Evolutionary conservation across 1,139 yeast species (phyloP), one percentile per base, ranked within the genome.

Genomic region (Hemisphaericaspora lyxosophila): DNA sequence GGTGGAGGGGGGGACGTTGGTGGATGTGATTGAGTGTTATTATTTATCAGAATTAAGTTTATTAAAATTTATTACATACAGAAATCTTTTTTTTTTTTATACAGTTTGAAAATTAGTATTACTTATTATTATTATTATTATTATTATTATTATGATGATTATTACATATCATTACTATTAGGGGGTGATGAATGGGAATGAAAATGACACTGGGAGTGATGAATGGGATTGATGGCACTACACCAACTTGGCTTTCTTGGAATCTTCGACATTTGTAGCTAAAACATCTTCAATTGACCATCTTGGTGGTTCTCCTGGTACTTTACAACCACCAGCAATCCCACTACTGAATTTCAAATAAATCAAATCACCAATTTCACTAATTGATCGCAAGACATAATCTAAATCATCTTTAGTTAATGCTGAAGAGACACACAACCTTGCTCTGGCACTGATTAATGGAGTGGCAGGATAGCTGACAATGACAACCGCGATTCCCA

Each of bases 381-480:
- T 80, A 53, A 86, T 75, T 52, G 78, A 83, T 36, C 76, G 73
- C 50, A 92, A 73, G 31, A 90, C 75, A 48, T 79, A 75, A 62
- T 92, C 99, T 55, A 90, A 78, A 61, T 92, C 99, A 53, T 85
- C 94, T 64, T 92, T 92, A 20, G 96, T 92, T 53, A 94, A 74
- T 1, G 97, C 87, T 0, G 97, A 73, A 43, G 95, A 85, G 48
- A 94, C 85, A 70, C 99, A 92, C 54, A 92, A 78, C 60, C 99
- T 80, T 18, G 88, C 90, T 66, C 98, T 80, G 8, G 96, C 87
- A 38, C 90, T 80, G 26, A 87, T 82, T 48, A 92, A 73, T 22
- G 97, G 96, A 1, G 98, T 90, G 1, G 98, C 98, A 7, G 99
- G 99, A 58, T 92, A 92, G 20, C 97, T 96, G 34, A 90, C 97